Evolutionary conservation across 2,329 filamentous ascomycete genomes (phyloP), one percentile per base, ranked within the genome.

Genomic region (Fusarium secorum): DNA sequence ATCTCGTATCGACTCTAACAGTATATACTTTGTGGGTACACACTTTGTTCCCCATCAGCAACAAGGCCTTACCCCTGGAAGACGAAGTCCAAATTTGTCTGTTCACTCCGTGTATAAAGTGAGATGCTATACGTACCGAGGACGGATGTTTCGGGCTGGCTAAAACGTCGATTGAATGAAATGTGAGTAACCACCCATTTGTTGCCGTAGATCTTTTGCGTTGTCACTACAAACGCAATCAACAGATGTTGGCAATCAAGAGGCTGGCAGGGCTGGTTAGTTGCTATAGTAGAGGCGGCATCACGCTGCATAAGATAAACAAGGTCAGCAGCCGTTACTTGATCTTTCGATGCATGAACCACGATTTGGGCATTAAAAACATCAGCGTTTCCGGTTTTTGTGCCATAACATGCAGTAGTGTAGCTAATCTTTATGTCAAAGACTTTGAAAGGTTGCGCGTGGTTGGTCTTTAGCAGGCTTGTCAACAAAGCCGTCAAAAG

Each of bases 1-100:
- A 70, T 71, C 77, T 77, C 77, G 76, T 77, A 78, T 77, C 70
- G 64, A 58, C 68, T 54, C 72, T 77, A 78, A 74, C 76, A 77
- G 53, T n/a, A 64, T 60, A 42, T 76, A 74, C 74, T 45, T 59
- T 38, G 61, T 66, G 63, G 63, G 45, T 45, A 58, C 58, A n/a
- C 22, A 52, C 48, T 26, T 52, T 38, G 18, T 56, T 46, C 51
- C 45, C 30, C 61, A 33, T 46, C 45, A 53, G 61, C 45, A 46
- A 41, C 63, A 32, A 66, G 28, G 28, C 36, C 28, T 32, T 41
- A 22, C 63, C 63, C 63, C 63, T 66, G 61, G 64, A 61, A 39
- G 55, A 53, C 36, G 20, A 59, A 35, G 33, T 59, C 58, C 52
- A 57, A 72, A 62, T 55, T 71, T 64, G 64, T 53, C 55, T 32